A percentile compares a stretch with the other conserved stretches of the same genome.
Conservation (phyloP, 139 green algal species). For the Coelastrella sp. region DNA sequence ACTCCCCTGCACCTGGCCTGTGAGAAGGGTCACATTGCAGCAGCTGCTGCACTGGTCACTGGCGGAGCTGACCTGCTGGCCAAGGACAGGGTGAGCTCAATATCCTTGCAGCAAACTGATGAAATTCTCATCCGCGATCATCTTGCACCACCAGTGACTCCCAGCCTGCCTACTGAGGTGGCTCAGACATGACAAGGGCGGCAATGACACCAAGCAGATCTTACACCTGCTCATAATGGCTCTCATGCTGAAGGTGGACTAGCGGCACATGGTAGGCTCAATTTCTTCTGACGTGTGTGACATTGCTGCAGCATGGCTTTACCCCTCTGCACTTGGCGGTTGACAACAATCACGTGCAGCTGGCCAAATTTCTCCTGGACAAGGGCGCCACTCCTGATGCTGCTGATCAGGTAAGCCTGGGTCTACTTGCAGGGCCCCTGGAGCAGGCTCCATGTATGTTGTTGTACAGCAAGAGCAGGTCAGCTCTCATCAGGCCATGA, state of each 20-base stretch:
- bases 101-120: background rate
- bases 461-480: background rate
- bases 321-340: conserved; percentile 45
- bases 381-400: conserved; percentile 23
- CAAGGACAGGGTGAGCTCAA: conserved; percentile 21
- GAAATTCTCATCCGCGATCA: background rate
- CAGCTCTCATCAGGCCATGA: too few relatives aligned
- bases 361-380: conserved; percentile 36
- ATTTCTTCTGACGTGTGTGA: background rate
- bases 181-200: too few relatives aligned
- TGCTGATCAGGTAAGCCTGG: background rate
- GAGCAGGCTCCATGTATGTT: background rate
- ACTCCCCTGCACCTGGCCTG: conserved; percentile 32
- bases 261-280: background rate
- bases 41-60: conserved; percentile 6
- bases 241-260: background rate
- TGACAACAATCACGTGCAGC: conserved; percentile 29
- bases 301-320: conserved; percentile 1
- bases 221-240: background rate
- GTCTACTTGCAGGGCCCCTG: background rate
- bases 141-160: background rate
- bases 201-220: too few relatives aligned
- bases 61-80: conserved; percentile 31
- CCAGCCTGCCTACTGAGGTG: too few relatives aligned
- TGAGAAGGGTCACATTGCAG: conserved; percentile 37